Evolutionary conservation across 1,284 basidiomycete genomes (phyloP).

Genomic region (Heterobasidion irregulare): DNA sequence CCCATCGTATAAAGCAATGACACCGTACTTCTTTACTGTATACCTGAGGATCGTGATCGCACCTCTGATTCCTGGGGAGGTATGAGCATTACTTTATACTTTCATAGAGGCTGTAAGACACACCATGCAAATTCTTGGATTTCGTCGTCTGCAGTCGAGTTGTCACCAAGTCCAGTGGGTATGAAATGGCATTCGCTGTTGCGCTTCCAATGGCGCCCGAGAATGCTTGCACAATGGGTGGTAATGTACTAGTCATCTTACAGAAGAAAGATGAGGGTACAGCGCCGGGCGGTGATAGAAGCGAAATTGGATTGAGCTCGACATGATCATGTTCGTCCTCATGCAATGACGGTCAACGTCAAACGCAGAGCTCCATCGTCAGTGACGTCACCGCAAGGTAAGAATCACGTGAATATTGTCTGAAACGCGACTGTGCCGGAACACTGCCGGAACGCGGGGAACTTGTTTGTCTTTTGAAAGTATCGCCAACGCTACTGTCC

Average conservation of each 20-base stretch:
- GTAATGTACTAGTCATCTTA: constrained; percentile 46
- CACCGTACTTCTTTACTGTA: constrained; percentile 31
- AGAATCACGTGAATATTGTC: too few species aligned
- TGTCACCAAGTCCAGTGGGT: constrained; percentile 46
- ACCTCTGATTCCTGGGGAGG: constrained; percentile 22
- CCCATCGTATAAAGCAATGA: constrained; percentile 39
- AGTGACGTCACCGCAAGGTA: too few species aligned
- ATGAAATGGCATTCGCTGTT: constrained; percentile 40
- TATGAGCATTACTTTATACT: constrained; percentile 10
- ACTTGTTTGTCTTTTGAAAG: too few species aligned
- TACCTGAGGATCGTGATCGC: constrained; percentile 26
- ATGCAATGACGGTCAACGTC: too few species aligned
- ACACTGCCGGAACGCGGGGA: too few species aligned
- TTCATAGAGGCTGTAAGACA: neutral
- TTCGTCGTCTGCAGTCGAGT: constrained; percentile 29
- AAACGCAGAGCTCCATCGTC: too few species aligned
- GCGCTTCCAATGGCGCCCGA: constrained; percentile 48
- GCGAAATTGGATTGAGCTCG: neutral
- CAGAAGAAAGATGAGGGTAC: neutral
- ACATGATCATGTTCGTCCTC: neutral
- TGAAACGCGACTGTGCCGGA: too few species aligned
- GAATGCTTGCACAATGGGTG: constrained; percentile 47
- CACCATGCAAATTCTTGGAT: constrained; percentile 11
- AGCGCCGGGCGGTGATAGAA: neutral
- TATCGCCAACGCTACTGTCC: too few species aligned